phyloP scores from a whole-genome alignment of 2,329 filamentous ascomycete species.

The Sordariomycetes sp. region DNA sequence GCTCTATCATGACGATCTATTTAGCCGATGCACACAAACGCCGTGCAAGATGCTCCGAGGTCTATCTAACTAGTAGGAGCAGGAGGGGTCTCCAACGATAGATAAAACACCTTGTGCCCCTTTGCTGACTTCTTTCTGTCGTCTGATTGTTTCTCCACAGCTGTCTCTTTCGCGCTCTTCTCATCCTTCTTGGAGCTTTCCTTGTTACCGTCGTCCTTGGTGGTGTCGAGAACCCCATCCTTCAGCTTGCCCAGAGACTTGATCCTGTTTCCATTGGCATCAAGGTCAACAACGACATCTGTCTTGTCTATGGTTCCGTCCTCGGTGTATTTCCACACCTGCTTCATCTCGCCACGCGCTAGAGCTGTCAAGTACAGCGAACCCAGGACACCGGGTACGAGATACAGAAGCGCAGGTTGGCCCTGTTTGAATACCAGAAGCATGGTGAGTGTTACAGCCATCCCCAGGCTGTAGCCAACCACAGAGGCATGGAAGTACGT shows the following conservation, averaged over 20 bases:
- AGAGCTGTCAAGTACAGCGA: conserved; percentile 68
- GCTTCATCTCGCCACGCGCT: conserved; percentile 58
- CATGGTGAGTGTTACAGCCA: conserved; percentile 67
- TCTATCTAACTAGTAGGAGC: background rate
- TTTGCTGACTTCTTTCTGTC: conserved; percentile 7
- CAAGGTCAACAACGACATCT: conserved; percentile 47
- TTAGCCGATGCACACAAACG: too few species aligned
- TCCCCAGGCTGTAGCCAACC: conserved; percentile 67
- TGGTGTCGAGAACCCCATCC: conserved; percentile 25
- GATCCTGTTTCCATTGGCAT: conserved; percentile 35
- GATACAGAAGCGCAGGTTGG: conserved; percentile 84
- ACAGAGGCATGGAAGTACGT: conserved; percentile 76
- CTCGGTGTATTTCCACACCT: conserved; percentile 81
- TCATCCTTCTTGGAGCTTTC: conserved; percentile 8
- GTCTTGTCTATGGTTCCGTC: conserved; percentile 47
- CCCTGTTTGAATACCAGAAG: conserved; percentile 72
- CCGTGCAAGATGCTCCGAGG: too few species aligned
- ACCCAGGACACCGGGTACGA: conserved; percentile 76
- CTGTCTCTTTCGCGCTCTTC: conserved; percentile 8
- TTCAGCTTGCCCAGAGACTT: conserved; percentile 27
- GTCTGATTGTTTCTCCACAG: conserved; percentile 8
- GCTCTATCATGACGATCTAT: too few species aligned
- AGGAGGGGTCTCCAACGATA: conserved; percentile 21
- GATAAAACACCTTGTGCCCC: conserved; percentile 19
- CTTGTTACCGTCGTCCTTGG: conserved; percentile 17